Percentiles rank a stretch among this genome's conserved stretches.
Conservation (phyloP, 192 early-diverging fungal genomes). For the Coemansia sp. region DNA sequence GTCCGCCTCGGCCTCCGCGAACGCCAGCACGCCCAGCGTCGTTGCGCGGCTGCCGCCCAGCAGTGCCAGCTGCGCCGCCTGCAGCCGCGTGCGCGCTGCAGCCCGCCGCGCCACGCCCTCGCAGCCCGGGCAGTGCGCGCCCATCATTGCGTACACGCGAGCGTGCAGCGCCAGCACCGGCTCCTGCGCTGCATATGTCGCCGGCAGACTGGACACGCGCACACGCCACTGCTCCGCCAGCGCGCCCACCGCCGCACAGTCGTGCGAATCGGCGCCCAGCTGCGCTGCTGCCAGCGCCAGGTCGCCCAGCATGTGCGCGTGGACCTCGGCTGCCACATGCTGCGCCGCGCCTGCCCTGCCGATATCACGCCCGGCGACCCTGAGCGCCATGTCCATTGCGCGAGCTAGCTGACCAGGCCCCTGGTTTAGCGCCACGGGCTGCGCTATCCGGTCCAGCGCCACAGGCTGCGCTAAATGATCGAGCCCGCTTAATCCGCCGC, state of each 20-base stretch:
- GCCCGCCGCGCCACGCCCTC: slow-evolving; percentile 20
- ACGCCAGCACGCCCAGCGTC: slow-evolving; percentile 42
- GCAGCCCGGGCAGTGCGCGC: neutral
- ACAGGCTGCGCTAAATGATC: slow-evolving; percentile 7
- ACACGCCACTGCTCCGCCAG: slow-evolving; percentile 37
- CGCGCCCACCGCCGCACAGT: slow-evolving; percentile 7
- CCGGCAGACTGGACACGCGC: slow-evolving; percentile 31
- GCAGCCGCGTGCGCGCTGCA: slow-evolving; percentile 27
- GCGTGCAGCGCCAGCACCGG: slow-evolving; percentile 48
- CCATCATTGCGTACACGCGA: slow-evolving; percentile 32
- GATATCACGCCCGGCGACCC: slow-evolving; percentile 21
- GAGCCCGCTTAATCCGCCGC: neutral
- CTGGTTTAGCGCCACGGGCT: slow-evolving; percentile 11
- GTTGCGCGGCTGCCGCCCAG: slow-evolving; percentile 37
- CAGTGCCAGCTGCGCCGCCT: slow-evolving; percentile 48
- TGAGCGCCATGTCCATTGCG: slow-evolving; percentile 4
- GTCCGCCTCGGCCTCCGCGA: slow-evolving; percentile 22
- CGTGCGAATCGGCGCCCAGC: slow-evolving; percentile 4
- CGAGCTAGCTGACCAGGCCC: neutral
- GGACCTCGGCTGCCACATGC: slow-evolving; percentile 13
- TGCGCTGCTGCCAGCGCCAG: slow-evolving; percentile 19
- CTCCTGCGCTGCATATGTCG: slow-evolving; percentile 39
- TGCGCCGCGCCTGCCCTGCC: slow-evolving; percentile 9
- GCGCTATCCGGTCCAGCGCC: neutral
- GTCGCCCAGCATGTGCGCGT: slow-evolving; percentile 52